Conservation (phyloP, 306 rosid species). For the Purshia tridentata region DNA sequence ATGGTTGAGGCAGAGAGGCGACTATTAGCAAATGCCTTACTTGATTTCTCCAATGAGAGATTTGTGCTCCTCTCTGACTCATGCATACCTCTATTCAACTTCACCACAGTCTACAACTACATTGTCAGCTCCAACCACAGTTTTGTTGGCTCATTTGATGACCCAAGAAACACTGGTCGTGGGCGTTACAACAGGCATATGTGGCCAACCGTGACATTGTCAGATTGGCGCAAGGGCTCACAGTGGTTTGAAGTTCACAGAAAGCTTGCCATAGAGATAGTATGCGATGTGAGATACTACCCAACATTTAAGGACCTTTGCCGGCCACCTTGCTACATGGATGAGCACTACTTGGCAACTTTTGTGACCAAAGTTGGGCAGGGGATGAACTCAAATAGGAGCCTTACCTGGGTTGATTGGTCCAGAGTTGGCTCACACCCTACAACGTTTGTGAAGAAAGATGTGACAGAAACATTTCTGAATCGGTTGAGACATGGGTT, state of each 20-base stretch:
- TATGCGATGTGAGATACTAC: constrained; percentile 25
- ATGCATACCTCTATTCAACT: constrained; percentile 46
- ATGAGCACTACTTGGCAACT: constrained; percentile 46
- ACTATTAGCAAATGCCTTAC: constrained; percentile 43
- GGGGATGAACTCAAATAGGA: constrained; percentile 26
- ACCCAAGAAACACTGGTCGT: constrained; percentile 25
- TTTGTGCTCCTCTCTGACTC: constrained; percentile 45
- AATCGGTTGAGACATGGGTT: constrained; percentile 31
- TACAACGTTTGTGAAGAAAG: constrained; percentile 19
- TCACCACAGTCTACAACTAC: constrained; percentile 38
- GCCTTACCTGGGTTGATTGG: constrained; percentile 50
- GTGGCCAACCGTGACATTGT: constrained; percentile 25
- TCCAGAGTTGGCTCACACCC: constrained; percentile 40
- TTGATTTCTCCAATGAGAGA: constrained; percentile 49
- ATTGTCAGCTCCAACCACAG: constrained; percentile 38
- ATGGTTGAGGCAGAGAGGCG: constrained; percentile 45
- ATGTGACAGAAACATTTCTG: constrained; percentile 24
- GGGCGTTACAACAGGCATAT: constrained; percentile 32
- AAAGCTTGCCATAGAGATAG: constrained; percentile 29
- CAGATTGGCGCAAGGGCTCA: constrained; percentile 37
- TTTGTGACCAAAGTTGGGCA: constrained; percentile 25
- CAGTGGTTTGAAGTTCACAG: constrained; percentile 41
- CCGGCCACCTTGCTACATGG: constrained; percentile 40
- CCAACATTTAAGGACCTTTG: constrained; percentile 26
- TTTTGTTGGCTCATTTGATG: constrained; percentile 33